Percentiles rank a stretch among this genome's conserved stretches.
phyloP scores from a whole-genome alignment of 148 eudicot species.

The Heliamphora exappendiculata region DNA sequence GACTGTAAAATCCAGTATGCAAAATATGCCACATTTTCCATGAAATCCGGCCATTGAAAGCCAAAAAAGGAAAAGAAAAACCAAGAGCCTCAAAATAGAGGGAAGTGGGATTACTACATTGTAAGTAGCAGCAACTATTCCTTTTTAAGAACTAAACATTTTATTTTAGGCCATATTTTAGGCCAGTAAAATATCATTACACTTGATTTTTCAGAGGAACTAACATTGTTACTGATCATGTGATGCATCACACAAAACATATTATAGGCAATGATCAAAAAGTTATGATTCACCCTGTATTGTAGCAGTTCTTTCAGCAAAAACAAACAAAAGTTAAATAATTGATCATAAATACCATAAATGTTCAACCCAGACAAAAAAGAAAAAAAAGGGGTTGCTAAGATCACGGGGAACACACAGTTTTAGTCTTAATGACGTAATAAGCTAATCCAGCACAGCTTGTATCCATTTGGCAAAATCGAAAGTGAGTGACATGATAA shows the following conservation, averaged over 20 bases:
- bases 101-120: background rate
- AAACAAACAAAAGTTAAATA: background rate
- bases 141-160: background rate
- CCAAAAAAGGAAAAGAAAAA: background rate
- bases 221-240: background rate
- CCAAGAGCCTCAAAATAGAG: background rate
- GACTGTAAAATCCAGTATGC: background rate
- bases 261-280: constrained; percentile 1
- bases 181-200: background rate
- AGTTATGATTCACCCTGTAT: background rate
- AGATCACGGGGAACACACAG: background rate
- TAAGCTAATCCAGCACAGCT: background rate
- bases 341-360: background rate
- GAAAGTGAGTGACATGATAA: background rate
- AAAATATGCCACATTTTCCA: constrained; percentile 1
- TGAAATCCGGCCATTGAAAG: background rate
- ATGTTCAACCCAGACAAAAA: background rate
- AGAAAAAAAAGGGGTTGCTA: background rate
- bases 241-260: background rate
- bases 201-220: background rate
- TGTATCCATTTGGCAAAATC: background rate
- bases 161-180: background rate
- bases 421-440: background rate
- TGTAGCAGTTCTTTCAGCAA: background rate
- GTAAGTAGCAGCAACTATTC: background rate